Evolutionary conservation across 257 asterid species (phyloP).

Genomic region (Cynanchum wilfordii): DNA sequence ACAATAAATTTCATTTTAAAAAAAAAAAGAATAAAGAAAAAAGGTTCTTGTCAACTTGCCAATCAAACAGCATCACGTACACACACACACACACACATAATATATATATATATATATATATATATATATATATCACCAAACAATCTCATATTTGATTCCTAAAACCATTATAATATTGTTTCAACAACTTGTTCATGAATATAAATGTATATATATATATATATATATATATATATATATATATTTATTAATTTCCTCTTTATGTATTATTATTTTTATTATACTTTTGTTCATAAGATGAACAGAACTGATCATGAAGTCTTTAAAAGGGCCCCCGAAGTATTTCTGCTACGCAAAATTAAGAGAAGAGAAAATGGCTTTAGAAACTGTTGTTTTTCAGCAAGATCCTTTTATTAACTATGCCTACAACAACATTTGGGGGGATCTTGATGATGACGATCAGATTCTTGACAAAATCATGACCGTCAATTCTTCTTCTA

Average conservation of each 20-base stretch:
- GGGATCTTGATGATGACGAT: constrained; percentile 7
- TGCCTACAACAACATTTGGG: constrained; percentile 22
- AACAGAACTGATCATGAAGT: constrained; percentile 2
- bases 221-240: too few relatives aligned
- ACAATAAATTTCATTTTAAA: too few relatives aligned
- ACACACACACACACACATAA: not conserved
- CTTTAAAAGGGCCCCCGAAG: constrained; percentile 35
- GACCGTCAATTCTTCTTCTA: too few relatives aligned
- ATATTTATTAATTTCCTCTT: too few relatives aligned
- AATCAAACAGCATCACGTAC: not conserved
- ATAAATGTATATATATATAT: too few relatives aligned
- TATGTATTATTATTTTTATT: not conserved
- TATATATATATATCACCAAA: constrained; percentile 4
- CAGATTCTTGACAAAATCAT: constrained; percentile 4
- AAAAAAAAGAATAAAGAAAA: too few relatives aligned
- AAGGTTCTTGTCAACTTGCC: not conserved
- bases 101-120: too few relatives aligned
- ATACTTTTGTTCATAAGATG: not conserved
- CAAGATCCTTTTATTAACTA: constrained; percentile 45
- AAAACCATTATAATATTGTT: constrained; percentile 18
- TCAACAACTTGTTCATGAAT: constrained; percentile 40
- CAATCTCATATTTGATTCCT: constrained; percentile 39
- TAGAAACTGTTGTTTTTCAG: constrained; percentile 47
- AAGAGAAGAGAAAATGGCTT: constrained; percentile 34
- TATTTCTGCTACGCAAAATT: not conserved